Base-by-base conservation (phyloP, 768 basidiomycete genomes). In the Hygrocybe coccinea region DNA sequence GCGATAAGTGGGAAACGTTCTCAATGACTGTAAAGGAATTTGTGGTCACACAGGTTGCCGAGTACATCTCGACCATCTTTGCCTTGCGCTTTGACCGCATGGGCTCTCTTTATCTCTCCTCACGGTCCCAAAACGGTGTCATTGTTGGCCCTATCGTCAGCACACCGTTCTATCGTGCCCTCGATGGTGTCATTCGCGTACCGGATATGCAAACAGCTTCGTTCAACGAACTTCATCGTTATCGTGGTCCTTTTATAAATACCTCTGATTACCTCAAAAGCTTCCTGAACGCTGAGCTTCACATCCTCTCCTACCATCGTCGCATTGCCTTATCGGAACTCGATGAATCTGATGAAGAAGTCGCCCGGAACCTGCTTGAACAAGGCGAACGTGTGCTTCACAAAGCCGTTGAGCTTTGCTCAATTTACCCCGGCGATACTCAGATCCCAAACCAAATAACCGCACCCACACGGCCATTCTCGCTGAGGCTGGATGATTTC, bases 61-160 rank as follows among this genome's bases (percentile, higher is more conserved):
- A 56, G 35, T 41, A 57, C 38, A 22, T 61, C 6, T 21, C 45
- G 12, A 48, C 47, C 19, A 38, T 62, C 25, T 64, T 62, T 44
- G 21, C 36, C 3, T 54, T 59, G 19, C 59, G 63, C 11, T 64
- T 62, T 43, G 50, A 52, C 6, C 39, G 25, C 3, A 54, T 46
- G 11, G 63, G 63, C 7, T 64, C 63, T 43, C 59, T 64, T 6
- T 64, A 64, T 46, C 17, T 5, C 25, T 3, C 5, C 19, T 34
- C 49, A 38, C n/a, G 38, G 25, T 35, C 29, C 33, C 10, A 39
- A 49, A 5, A 34, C 24, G n/a, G 53, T 47, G 22, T 45, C 46
- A 21, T 50, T 39, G 62, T 64, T 34, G 63, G 63, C 36, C 63
- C 63, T 21, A 59, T 62, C 36, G 45, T 64, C 37, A 35, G 50